These are phyloP conservation scores for Malus orientalis DNA, from an alignment of 306 rosid genomes.

Conservation along the genomic window DNA sequence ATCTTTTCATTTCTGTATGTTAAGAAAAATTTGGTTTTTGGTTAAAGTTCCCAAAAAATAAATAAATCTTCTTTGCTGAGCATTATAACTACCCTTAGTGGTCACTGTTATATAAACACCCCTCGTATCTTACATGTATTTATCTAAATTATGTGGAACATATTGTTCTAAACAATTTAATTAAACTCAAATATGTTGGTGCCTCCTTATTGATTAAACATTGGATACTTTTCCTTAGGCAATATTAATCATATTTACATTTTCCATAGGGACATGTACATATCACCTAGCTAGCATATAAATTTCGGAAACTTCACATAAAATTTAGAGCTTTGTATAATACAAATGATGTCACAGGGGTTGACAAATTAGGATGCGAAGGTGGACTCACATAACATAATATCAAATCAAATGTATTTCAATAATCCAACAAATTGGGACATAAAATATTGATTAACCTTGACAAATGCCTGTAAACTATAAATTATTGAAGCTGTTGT, in stretches of 20 bases:
- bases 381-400: conserved; percentile 1
- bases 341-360: conserved; percentile 36
- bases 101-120: no score
- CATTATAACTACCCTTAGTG: neutral
- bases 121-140: no score
- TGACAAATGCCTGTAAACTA: neutral
- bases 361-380: conserved; percentile 60
- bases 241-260: neutral
- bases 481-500: conserved; percentile 17
- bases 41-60: no score
- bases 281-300: neutral
- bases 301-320: neutral
- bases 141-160: no score
- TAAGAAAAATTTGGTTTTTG: no score
- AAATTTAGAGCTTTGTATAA: neutral
- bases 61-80: no score
- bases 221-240: neutral
- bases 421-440: conserved; percentile 9
- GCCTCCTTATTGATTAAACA: neutral
- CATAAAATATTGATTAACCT: conserved; percentile 18
- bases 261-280: neutral
- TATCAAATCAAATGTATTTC: conserved; percentile 4
- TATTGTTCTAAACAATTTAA: neutral
- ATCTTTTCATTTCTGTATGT: no score
- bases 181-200: no score